Percentiles rank a stretch among this genome's conserved stretches.
These are phyloP conservation scores for Laburnicola sp. DNA, from an alignment of 2,329 filamentous ascomycete genomes.

Conservation along the genomic window DNA sequence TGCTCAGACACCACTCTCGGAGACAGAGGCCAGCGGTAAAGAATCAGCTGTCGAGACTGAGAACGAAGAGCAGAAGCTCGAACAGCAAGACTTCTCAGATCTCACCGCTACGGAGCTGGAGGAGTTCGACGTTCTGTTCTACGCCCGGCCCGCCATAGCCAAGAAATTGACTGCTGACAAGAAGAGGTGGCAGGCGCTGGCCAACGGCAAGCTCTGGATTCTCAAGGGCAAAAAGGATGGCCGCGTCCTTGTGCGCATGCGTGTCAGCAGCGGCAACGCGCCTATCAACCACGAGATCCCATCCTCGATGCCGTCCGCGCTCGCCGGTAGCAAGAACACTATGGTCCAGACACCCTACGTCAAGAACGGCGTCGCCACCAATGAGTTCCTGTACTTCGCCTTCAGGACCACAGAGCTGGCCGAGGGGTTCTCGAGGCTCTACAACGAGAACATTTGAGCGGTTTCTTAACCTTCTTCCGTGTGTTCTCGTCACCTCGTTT, in stretches of 20 bases:
- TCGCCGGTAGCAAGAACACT: conserved; percentile 33
- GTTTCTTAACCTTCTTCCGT: too few relatives aligned
- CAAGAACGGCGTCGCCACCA: conserved; percentile 26
- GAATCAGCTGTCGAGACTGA: conserved; percentile 31
- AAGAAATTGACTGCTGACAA: conserved; percentile 34
- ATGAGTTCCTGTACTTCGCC: conserved; percentile 24
- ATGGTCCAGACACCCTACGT: conserved; percentile 32
- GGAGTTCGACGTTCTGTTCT: conserved; percentile 40
- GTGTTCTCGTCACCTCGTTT: background rate
- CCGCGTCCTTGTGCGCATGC: conserved; percentile 39
- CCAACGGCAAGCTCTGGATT: conserved; percentile 41
- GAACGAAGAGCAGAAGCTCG: conserved; percentile 33
- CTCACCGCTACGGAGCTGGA: conserved; percentile 39
- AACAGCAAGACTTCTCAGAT: conserved; percentile 36
- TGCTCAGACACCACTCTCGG: conserved; percentile 42
- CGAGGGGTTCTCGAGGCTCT: conserved; percentile 33
- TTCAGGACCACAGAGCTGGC: conserved; percentile 36
- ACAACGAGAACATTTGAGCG: conserved; percentile 27
- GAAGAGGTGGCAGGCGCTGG: conserved; percentile 34
- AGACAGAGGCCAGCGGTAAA: conserved; percentile 34
- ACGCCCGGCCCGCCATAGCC: conserved; percentile 31
- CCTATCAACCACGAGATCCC: conserved; percentile 40
- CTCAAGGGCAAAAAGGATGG: conserved; percentile 42
- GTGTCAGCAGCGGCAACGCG: conserved; percentile 35
- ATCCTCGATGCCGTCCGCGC: conserved; percentile 26